Percentiles rank a stretch among this genome's conserved stretches.
These are phyloP conservation scores for Trichopus zeylanicus DNA, from an alignment of 116 monocot genomes.

Conservation along the genomic window DNA sequence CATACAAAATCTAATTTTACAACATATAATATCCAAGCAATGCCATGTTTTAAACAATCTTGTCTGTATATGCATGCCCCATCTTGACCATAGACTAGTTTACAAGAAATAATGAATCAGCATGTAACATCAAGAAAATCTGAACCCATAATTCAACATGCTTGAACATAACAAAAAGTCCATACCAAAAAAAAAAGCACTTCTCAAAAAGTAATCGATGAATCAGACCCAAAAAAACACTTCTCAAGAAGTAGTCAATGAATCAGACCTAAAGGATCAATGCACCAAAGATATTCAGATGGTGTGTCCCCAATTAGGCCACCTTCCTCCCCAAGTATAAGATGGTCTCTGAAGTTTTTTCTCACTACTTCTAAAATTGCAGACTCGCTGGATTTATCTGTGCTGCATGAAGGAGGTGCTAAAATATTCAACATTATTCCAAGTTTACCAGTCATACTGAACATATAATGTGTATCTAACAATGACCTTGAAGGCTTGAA, in stretches of 20 bases:
- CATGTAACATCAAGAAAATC: too few relatives aligned
- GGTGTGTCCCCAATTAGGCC: constrained; percentile 81
- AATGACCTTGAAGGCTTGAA: neutral
- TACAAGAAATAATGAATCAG: too few relatives aligned
- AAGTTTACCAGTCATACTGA: neutral
- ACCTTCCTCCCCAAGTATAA: constrained; percentile 98
- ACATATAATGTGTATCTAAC: neutral
- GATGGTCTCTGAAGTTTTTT: constrained; percentile 75
- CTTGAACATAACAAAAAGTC: too few relatives aligned
- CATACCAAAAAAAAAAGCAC: neutral
- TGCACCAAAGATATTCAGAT: constrained; percentile 99
- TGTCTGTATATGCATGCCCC: too few relatives aligned
- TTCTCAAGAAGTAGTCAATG: neutral
- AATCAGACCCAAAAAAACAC: too few relatives aligned
- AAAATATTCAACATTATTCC: neutral
- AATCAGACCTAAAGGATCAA: constrained; percentile 86
- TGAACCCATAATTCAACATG: too few relatives aligned
- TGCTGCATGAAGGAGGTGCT: constrained; percentile 34
- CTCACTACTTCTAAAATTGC: constrained; percentile 86
- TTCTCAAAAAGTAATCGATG: neutral
- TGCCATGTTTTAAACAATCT: too few relatives aligned
- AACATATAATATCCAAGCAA: too few relatives aligned
- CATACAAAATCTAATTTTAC: too few relatives aligned
- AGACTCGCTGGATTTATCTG: constrained; percentile 85
- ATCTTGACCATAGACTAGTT: too few relatives aligned